Evolutionary conservation across 345 rosid species (phyloP), one percentile per base, ranked within the genome.

Genomic region (Arabidopsis suecica): DNA sequence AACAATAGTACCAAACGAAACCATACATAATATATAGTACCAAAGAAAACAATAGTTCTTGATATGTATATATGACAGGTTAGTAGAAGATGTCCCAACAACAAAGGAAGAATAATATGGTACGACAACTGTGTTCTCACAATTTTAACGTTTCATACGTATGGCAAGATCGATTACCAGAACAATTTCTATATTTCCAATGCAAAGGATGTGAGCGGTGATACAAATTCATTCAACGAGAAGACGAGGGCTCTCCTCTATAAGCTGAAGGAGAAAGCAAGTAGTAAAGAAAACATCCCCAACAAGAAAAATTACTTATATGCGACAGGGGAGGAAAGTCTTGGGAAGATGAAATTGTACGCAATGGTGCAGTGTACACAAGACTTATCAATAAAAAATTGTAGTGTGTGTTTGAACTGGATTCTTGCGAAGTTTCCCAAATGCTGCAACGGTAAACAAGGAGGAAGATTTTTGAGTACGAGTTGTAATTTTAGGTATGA

Each of bases 401-500:
- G 48, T 44, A 14, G 16, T 44, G 48, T 44, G 48, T 44, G 48
- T 44, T 44, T 44, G 48, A 44, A 44, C 16, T 44, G 48, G 48
- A 44, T 44, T 44, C 6, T 44, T 7, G 16, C 7, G 18, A 44
- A 44, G 48, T 7, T 44, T 13, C 48, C 48, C 48, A 44, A 44
- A 5, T 44, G 48, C 6, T 44, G 48, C 18, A 78, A 74, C 51
- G 88, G 83, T 28, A 88, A 82, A 77, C 77, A 68, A 72, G 87
- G 89, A 2, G 89, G 89, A 3, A 72, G 84, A 54, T 78, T 78
- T 25, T 49, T 86, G 32, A 49, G 79, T 18, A 82, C 82, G 3
- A 88, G 87, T 47, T 88, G 92, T 49, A 84, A 69, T 53, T 42
- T 88, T 63, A 73, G 86, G 82, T 88, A 86, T 25, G 92, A 88